These are phyloP conservation scores for Diplocarpon mali DNA, from an alignment of 2,329 filamentous ascomycete genomes.

Conservation along the genomic window DNA sequence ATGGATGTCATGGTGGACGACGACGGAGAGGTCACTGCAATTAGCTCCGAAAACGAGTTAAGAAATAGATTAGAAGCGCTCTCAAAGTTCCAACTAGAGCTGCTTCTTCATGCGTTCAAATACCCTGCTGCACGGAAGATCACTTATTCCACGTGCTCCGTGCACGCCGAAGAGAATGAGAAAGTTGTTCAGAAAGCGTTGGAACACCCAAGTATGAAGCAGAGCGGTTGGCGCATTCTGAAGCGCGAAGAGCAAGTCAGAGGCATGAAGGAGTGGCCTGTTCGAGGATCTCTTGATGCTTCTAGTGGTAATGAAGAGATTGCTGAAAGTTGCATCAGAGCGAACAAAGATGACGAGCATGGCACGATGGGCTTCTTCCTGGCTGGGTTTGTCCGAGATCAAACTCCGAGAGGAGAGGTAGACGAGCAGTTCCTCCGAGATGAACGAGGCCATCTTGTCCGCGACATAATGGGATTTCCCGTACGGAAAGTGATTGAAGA, in stretches of 20 bases:
- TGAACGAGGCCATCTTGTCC: slow-evolving; percentile 40
- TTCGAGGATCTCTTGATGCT: slow-evolving; percentile 43
- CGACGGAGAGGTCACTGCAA: slow-evolving; percentile 40
- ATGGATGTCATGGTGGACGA: slow-evolving; percentile 38
- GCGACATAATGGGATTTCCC: slow-evolving; percentile 32
- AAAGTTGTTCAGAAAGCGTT: slow-evolving; percentile 66
- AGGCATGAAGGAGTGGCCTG: slow-evolving; percentile 66
- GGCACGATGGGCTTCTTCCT: slow-evolving; percentile 96
- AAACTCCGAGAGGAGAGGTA: background rate
- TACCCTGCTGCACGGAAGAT: slow-evolving; percentile 69
- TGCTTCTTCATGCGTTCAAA: slow-evolving; percentile 72
- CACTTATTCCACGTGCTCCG: slow-evolving; percentile 89
- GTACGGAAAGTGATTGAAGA: slow-evolving; percentile 23
- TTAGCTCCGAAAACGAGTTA: slow-evolving; percentile 45
- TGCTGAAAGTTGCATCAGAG: slow-evolving; percentile 68
- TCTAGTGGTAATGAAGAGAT: slow-evolving; percentile 40
- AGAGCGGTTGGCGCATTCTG: slow-evolving; percentile 69
- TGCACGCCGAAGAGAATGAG: slow-evolving; percentile 84
- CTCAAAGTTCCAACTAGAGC: slow-evolving; percentile 68
- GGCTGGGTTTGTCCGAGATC: slow-evolving; percentile 60
- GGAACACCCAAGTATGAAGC: slow-evolving; percentile 50
- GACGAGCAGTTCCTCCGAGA: slow-evolving; percentile 31
- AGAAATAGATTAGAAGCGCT: slow-evolving; percentile 59
- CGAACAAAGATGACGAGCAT: slow-evolving; percentile 67
- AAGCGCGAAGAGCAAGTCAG: slow-evolving; percentile 59